Evolutionary conservation across 176 grass and related monocot genomes (phyloP).

Genomic region (Cenchrus americanus): DNA sequence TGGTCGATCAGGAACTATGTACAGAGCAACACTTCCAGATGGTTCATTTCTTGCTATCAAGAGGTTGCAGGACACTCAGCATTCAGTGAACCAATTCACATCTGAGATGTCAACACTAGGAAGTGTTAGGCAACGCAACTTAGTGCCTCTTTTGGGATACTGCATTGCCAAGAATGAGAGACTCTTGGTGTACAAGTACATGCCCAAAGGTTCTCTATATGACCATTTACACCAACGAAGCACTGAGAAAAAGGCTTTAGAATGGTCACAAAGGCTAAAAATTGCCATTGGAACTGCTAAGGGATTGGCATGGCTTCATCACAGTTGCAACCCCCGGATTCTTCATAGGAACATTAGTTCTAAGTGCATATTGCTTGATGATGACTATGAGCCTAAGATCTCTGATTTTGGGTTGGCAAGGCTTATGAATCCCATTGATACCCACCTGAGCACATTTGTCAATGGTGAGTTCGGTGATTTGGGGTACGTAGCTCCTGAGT

Average conservation of each 20-base stretch:
- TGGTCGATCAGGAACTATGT: slow-evolving; percentile 74
- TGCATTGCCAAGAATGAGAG: slow-evolving; percentile 89
- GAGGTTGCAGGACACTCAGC: slow-evolving; percentile 82
- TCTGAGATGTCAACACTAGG: slow-evolving; percentile 95
- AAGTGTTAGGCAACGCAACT: slow-evolving; percentile 65
- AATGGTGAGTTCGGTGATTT: slow-evolving; percentile 94
- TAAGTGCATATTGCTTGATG: slow-evolving; percentile 89
- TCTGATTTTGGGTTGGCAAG: slow-evolving; percentile 95
- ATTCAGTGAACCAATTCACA: slow-evolving; percentile 74
- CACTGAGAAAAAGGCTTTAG: slow-evolving; percentile 45
- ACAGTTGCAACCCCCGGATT: slow-evolving; percentile 90
- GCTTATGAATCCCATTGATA: slow-evolving; percentile 97
- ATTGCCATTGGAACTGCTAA: slow-evolving; percentile 77
- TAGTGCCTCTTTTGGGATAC: slow-evolving; percentile 90
- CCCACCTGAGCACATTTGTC: slow-evolving; percentile 90
- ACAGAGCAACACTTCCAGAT: slow-evolving; percentile 85
- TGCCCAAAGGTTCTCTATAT: slow-evolving; percentile 71
- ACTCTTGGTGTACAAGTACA: slow-evolving; percentile 89
- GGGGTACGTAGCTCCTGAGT: slow-evolving; percentile 92
- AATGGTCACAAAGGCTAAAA: slow-evolving; percentile 84
- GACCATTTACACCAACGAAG: slow-evolving; percentile 56
- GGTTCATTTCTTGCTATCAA: slow-evolving; percentile 88
- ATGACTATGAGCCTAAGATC: slow-evolving; percentile 83
- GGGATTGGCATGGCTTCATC: slow-evolving; percentile 94
- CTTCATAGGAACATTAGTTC: slow-evolving; percentile 96